Conservation (phyloP, 495 filamentous ascomycete species). For the Wilcoxina mikolae region DNA sequence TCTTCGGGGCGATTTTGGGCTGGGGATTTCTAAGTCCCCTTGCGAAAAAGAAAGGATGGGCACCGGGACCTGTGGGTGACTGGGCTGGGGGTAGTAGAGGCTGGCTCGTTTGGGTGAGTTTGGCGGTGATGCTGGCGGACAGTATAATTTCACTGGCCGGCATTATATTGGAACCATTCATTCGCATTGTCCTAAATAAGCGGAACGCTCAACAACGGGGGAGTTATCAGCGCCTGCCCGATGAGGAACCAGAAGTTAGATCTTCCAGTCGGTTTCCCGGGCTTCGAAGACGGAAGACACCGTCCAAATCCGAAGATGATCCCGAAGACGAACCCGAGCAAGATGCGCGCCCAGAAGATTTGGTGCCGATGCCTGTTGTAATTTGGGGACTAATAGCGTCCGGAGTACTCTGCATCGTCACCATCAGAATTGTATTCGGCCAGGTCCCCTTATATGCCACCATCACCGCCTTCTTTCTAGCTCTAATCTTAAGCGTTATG, state of each 20-base stretch:
- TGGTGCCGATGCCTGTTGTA: constrained; percentile 59
- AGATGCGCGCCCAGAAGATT: constrained; percentile 72
- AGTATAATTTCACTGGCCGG: constrained; percentile 76
- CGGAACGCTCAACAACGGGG: not conserved
- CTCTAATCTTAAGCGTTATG: constrained; percentile 83
- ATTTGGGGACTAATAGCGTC: constrained; percentile 59
- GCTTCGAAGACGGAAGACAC: constrained; percentile 2
- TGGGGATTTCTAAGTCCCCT: constrained; percentile 87
- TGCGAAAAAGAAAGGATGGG: constrained; percentile 76
- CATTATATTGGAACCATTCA: constrained; percentile 43
- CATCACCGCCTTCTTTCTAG: constrained; percentile 69
- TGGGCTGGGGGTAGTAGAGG: constrained; percentile 89
- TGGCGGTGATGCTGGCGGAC: constrained; percentile 95
- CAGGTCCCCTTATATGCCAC: constrained; percentile 52
- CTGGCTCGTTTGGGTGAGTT: constrained; percentile 92
- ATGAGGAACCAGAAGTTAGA: not conserved
- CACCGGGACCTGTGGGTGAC: constrained; percentile 66
- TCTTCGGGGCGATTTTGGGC: constrained; percentile 74
- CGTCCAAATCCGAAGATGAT: constrained; percentile 15
- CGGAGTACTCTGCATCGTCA: constrained; percentile 59
- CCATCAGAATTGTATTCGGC: constrained; percentile 68
- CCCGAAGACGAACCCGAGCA: constrained; percentile 36
- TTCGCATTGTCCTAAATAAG: constrained; percentile 27
- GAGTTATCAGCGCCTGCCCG: constrained; percentile 14
- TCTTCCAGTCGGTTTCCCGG: not conserved